Conservation (phyloP, 1,284 basidiomycete genomes). For the Tranzscheliella williamsii region DNA sequence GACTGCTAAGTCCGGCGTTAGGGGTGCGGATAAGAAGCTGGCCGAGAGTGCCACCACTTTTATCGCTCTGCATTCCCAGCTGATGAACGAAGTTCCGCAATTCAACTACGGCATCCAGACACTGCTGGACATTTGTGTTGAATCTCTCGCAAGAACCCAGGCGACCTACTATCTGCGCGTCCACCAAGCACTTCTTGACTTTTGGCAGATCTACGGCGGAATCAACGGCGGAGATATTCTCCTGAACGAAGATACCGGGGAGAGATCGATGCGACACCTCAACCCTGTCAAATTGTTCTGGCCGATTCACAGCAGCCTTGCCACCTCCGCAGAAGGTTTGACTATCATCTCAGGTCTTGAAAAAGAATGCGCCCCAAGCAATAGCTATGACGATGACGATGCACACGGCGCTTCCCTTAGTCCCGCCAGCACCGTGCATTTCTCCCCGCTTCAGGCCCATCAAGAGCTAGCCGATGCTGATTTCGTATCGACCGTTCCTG, state of each 20-base stretch:
- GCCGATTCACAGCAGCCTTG: slow-evolving; percentile 29
- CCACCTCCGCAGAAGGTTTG: slow-evolving; percentile 28
- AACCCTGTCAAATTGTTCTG: slow-evolving; percentile 46
- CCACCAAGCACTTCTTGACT: slow-evolving; percentile 21
- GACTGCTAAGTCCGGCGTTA: slow-evolving; percentile 13
- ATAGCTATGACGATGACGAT: slow-evolving; percentile 23
- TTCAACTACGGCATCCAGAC: slow-evolving; percentile 59
- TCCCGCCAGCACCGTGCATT: slow-evolving; percentile 21
- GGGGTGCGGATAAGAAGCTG: slow-evolving; percentile 36
- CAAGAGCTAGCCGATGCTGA: slow-evolving; percentile 14
- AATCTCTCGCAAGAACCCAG: slow-evolving; percentile 57
- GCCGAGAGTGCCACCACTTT: slow-evolving; percentile 58
- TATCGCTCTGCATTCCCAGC: slow-evolving; percentile 60
- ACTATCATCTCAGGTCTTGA: slow-evolving; percentile 15
- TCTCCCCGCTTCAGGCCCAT: slow-evolving; percentile 18
- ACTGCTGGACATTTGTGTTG: slow-evolving; percentile 59
- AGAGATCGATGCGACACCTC: slow-evolving; percentile 30
- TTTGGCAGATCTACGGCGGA: slow-evolving; percentile 26
- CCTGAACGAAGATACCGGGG: slow-evolving; percentile 23
- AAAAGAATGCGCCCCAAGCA: slow-evolving; percentile 7
- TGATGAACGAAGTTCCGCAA: slow-evolving; percentile 62
- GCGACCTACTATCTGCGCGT: slow-evolving; percentile 50
- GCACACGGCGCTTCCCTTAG: slow-evolving; percentile 8
- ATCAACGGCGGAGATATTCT: slow-evolving; percentile 26
- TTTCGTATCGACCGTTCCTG: slow-evolving; percentile 18